Evolutionary conservation across 163 green algal genomes (phyloP).

Genomic region (Prototheca cutis): DNA sequence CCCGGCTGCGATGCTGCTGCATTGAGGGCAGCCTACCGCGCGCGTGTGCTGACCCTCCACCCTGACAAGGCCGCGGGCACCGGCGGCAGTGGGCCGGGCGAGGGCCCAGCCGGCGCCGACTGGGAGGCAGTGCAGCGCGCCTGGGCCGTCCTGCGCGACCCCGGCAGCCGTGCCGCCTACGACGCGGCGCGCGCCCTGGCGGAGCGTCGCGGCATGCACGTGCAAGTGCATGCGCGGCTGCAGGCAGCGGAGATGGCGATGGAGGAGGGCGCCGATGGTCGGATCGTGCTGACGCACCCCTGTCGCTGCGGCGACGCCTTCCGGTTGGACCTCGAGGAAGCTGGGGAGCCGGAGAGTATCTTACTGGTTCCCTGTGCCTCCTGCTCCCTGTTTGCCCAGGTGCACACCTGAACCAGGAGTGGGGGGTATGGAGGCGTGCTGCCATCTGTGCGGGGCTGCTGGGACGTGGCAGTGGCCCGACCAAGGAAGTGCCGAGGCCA

Average conservation of each 20-base stretch:
- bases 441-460: too few relatives aligned
- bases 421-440: too few relatives aligned
- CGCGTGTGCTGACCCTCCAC: slow-evolving; percentile 33
- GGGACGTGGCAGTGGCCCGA: too few relatives aligned
- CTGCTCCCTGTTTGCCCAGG: slow-evolving; percentile 19
- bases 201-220: neutral
- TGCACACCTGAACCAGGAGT: neutral
- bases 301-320: slow-evolving; percentile 26
- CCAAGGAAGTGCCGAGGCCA: too few relatives aligned
- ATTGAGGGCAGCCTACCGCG: slow-evolving; percentile 39
- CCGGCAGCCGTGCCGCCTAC: slow-evolving; percentile 1
- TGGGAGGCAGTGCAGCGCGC: slow-evolving; percentile 15
- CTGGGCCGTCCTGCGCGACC: slow-evolving; percentile 16
- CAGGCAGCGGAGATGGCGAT: slow-evolving; percentile 5
- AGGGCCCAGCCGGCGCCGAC: neutral
- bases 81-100: neutral
- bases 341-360: neutral
- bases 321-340: neutral
- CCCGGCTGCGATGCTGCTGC: slow-evolving; percentile 14
- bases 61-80: slow-evolving; percentile 35
- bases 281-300: slow-evolving; percentile 7
- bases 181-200: slow-evolving; percentile 9
- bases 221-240: slow-evolving; percentile 13
- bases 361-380: slow-evolving; percentile 22
- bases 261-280: neutral